phyloP scores from a whole-genome alignment of 139 green algal genomes.

The Chlorella sp. region DNA sequence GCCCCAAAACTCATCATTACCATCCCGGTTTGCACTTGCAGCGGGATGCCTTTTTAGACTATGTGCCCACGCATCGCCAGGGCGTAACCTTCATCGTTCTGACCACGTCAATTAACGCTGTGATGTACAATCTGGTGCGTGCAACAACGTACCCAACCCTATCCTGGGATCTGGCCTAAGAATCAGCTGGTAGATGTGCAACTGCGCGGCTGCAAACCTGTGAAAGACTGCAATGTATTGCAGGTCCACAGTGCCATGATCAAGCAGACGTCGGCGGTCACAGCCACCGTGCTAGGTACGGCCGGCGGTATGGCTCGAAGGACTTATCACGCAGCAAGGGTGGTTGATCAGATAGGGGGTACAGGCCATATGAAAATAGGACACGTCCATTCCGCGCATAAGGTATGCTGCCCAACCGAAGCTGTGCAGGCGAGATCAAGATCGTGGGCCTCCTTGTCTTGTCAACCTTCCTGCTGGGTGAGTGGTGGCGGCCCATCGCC shows the following conservation, averaged over 20 bases:
- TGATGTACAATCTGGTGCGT: constrained; percentile 36
- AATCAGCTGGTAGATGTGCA: too few relatives aligned
- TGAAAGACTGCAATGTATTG: constrained; percentile 17
- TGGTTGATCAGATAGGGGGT: too few relatives aligned
- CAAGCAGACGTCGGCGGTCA: constrained; percentile 62
- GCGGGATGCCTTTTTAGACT: not conserved
- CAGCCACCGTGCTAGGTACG: constrained; percentile 64
- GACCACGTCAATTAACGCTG: not conserved
- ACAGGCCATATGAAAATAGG: too few relatives aligned
- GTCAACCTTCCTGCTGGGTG: constrained; percentile 62
- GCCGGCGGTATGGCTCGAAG: too few relatives aligned
- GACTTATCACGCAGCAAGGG: too few relatives aligned
- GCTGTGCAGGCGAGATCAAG: constrained; percentile 57
- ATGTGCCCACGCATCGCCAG: not conserved
- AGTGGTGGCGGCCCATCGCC: constrained; percentile 22
- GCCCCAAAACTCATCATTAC: too few relatives aligned
- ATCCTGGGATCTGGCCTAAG: too few relatives aligned
- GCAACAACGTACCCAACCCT: too few relatives aligned
- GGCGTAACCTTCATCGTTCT: not conserved
- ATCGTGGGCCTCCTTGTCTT: constrained; percentile 65
- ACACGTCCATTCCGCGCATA: too few relatives aligned
- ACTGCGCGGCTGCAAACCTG: too few relatives aligned
- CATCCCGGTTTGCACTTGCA: not conserved
- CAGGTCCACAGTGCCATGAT: constrained; percentile 64
- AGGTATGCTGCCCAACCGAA: too few relatives aligned